A percentile compares a stretch with the other conserved stretches of the same genome.
Conservation (phyloP, 139 green algal genomes). For the Closterium sp. region DNA sequence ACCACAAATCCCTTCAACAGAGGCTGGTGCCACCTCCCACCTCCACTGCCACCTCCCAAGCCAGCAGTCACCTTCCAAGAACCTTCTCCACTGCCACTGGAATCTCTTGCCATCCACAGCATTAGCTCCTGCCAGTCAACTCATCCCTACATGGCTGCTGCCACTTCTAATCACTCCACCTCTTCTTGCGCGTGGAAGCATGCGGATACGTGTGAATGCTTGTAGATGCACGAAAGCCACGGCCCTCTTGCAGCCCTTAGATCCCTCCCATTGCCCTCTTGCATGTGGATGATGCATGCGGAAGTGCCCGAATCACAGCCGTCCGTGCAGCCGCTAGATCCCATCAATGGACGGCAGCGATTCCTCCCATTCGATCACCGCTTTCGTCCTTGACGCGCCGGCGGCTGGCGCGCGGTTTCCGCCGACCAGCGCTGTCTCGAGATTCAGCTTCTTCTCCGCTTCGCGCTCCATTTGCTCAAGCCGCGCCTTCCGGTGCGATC, state of each 20-base stretch:
- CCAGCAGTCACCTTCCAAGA: too few species aligned
- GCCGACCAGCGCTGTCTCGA: constrained; percentile 2
- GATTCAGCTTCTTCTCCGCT: not conserved
- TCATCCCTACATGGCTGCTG: too few species aligned
- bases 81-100: too few species aligned
- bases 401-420: not conserved
- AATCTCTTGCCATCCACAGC: too few species aligned
- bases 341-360: not conserved
- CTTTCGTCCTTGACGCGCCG: not conserved
- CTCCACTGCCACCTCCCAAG: constrained; percentile 48
- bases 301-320: constrained; percentile 20
- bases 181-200: constrained; percentile 70
- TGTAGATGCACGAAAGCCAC: constrained; percentile 52
- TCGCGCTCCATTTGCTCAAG: not conserved
- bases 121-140: too few species aligned
- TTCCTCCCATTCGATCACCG: not conserved
- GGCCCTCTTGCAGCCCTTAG: too few species aligned
- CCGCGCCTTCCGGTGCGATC: not conserved
- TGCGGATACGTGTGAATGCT: constrained; percentile 68
- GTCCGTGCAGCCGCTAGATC: constrained; percentile 7
- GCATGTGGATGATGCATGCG: constrained; percentile 51
- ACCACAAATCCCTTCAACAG: not conserved
- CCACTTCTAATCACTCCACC: too few species aligned
- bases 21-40: not conserved
- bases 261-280: too few species aligned